phyloP scores from a whole-genome alignment of 1,139 yeast genomes.

The Taiozyma onychis region DNA sequence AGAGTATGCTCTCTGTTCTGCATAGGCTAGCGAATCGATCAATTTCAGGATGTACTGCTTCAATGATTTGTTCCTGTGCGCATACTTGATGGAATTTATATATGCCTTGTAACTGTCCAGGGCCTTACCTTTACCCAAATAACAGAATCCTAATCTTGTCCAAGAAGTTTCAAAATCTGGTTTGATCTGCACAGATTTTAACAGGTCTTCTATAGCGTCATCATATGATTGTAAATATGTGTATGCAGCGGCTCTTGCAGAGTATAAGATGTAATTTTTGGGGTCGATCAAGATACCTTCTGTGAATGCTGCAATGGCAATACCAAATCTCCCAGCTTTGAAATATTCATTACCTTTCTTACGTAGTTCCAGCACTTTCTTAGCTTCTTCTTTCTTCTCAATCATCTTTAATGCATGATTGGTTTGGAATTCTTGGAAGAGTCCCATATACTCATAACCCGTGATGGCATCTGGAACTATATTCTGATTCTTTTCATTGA shows the following conservation, averaged over 20 bases:
- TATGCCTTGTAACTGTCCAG: constrained; percentile 29
- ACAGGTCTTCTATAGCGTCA: constrained; percentile 30
- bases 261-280: constrained; percentile 26
- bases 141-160: constrained; percentile 30
- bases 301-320: constrained; percentile 31
- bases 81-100: constrained; percentile 27
- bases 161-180: constrained; percentile 32
- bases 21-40: constrained; percentile 8
- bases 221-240: constrained; percentile 28
- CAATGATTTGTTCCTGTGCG: constrained; percentile 11
- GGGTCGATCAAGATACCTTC: constrained; percentile 29
- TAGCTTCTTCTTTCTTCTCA: constrained; percentile 1
- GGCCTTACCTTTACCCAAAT: constrained; percentile 29
- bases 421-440: constrained; percentile 11
- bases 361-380: constrained; percentile 19
- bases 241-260: constrained; percentile 34
- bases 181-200: constrained; percentile 25
- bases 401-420: constrained; percentile 4
- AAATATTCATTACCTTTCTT: constrained; percentile 28
- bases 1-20: constrained; percentile 14
- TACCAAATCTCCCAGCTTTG: constrained; percentile 25
- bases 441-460: constrained; percentile 12
- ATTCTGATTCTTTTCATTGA: background rate
- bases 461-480: constrained; percentile 1
- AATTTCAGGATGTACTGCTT: constrained; percentile 14